Evolutionary conservation across 768 basidiomycete genomes (phyloP).

Genomic region (Boletus speciosus): DNA sequence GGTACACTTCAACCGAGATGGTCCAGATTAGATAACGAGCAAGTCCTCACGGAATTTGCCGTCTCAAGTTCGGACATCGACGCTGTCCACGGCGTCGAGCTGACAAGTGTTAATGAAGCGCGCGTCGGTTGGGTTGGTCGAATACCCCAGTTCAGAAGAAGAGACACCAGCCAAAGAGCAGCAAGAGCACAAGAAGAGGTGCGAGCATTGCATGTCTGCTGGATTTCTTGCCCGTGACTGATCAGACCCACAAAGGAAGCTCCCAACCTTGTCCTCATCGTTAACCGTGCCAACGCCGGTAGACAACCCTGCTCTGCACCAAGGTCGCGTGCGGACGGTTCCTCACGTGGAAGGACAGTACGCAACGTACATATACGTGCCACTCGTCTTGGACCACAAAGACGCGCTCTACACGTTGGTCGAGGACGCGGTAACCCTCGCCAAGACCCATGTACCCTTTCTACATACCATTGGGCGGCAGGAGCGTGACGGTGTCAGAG

Average conservation of each 20-base stretch:
- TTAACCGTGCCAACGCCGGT: conserved; percentile 48
- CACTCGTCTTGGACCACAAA: conserved; percentile 44
- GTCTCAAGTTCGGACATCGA: not conserved
- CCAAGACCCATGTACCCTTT: conserved; percentile 44
- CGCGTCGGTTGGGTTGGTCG: conserved; percentile 35
- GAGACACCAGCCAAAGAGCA: conserved; percentile 14
- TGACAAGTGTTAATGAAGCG: conserved; percentile 23
- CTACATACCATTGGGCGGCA: conserved; percentile 43
- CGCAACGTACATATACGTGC: conserved; percentile 73
- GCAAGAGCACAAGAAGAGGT: conserved; percentile 43
- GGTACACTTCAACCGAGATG: not conserved
- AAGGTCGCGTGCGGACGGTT: conserved; percentile 70
- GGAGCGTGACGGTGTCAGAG: not conserved
- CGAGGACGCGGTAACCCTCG: conserved; percentile 40
- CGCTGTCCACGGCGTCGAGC: not conserved
- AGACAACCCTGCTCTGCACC: conserved; percentile 77
- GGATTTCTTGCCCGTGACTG: not conserved
- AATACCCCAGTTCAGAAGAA: conserved; percentile 52
- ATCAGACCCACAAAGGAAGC: conserved; percentile 42
- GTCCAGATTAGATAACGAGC: conserved; percentile 2
- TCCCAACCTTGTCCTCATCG: conserved; percentile 55
- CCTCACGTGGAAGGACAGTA: conserved; percentile 89
- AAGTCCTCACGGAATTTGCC: conserved; percentile 10
- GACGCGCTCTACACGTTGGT: conserved; percentile 47
- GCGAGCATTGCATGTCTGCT: not conserved